Percentiles rank a stretch among this genome's conserved stretches.
Conservation (phyloP, 2,329 filamentous ascomycete species). For the Dendrostoma leiphaemia region DNA sequence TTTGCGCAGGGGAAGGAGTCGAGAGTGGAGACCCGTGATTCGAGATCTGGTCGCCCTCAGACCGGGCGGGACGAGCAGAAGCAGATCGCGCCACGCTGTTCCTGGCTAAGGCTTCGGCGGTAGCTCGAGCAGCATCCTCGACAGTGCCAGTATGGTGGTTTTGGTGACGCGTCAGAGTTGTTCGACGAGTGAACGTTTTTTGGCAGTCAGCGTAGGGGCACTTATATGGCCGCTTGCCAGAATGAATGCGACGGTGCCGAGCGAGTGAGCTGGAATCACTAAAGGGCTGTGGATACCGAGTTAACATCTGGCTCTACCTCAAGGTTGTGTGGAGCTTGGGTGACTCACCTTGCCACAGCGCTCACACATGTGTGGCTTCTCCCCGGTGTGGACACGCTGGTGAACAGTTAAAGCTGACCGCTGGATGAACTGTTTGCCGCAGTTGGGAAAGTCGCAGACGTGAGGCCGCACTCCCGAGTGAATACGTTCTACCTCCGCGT, state of each 20-base stretch:
- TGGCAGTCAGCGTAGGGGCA: constrained; percentile 97
- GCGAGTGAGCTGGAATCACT: constrained; percentile 95
- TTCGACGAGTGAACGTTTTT: constrained; percentile 95
- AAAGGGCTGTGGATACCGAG: constrained; percentile 66
- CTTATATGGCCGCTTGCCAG: constrained; percentile 93
- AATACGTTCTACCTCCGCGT: constrained; percentile 71
- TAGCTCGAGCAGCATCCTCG: constrained; percentile 87
- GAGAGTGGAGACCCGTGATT: constrained; percentile 72
- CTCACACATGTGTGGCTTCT: constrained; percentile 98
- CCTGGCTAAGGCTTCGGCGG: constrained; percentile 76
- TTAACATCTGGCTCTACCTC: constrained; percentile 3
- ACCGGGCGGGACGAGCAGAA: constrained; percentile 52
- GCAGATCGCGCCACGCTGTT: constrained; percentile 33
- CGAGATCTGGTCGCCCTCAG: constrained; percentile 70
- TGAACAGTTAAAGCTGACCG: constrained; percentile 94
- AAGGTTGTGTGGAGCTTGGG: neutral
- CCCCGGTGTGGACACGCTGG: constrained; percentile 91
- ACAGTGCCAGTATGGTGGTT: constrained; percentile 95
- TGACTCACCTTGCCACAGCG: constrained; percentile 83
- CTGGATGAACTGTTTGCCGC: constrained; percentile 96
- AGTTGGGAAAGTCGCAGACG: constrained; percentile 83
- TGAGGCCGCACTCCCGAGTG: constrained; percentile 90
- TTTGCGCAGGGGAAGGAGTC: constrained; percentile 80
- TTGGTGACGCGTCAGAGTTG: constrained; percentile 91
- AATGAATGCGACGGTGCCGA: constrained; percentile 90